Evolutionary conservation across 805 yeast genomes (phyloP), one percentile per base, ranked within the genome.

Genomic region (Metschnikowia noctiluminum): DNA sequence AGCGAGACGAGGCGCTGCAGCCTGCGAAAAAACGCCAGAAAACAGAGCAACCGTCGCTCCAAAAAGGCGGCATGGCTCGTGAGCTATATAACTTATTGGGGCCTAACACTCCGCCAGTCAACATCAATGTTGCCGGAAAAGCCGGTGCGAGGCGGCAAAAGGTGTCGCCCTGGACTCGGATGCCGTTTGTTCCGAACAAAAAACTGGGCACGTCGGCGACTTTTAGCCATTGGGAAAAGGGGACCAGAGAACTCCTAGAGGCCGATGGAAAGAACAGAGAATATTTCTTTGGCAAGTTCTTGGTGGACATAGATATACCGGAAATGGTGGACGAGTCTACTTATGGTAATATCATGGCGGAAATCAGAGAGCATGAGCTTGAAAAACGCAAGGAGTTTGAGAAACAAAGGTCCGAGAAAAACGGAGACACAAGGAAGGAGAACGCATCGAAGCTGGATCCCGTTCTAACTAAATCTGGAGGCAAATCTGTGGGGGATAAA

Each of bases 41-140:
- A 41, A 57, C 42, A 26, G 59, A 51, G 32, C 56, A 37, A 45
- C 54, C 48, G 28, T 49, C 42, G 38, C 52, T 49, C 53, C 59
- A 14, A 50, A 59, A 75, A 40, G 72, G 82, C 1, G 96, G 96
- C 27, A 86, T 92, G 81, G 91, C 88, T 53, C 78, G 98, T 57
- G 99, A 94, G 64, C 72, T 94, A 46, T 91, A 86, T 66, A 87
- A 86, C 55, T 75, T 95, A 45, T 72, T 94, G 37, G 99, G 99
- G 6, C 91, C 94, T 36, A 89, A 89, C 64, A 82, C 96, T 1
- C 97, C 99, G 0, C 91, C 98, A 0, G 80, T 72, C n/a, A 65
- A 54, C 48, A 48, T 73, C n/a, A 55, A 56, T 21, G 37, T 60
- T 16, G 58, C 57, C 4, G 52, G 52, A 13, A n/a, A 78, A 78